Base-by-base conservation (phyloP, 2,329 filamentous ascomycete species). In the Stenocarpella maydis region DNA sequence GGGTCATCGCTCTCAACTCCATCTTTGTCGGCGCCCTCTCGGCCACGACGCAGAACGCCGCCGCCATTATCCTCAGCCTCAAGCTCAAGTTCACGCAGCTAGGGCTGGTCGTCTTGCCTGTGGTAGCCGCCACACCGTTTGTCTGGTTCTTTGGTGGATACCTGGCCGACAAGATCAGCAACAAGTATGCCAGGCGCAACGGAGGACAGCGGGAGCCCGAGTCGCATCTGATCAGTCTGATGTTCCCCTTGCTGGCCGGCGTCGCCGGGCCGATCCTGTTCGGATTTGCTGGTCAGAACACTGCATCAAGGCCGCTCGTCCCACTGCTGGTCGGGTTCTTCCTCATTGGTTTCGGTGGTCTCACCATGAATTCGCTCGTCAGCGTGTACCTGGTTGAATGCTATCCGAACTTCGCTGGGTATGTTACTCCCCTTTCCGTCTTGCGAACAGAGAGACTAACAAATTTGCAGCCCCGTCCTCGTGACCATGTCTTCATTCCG, bases 401-500 rank as follows among this genome's bases (percentile, higher is more conserved):
- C 39, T 72, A 71, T 28, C 71, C 72, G 10, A 70, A 69, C n/a
- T 73, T 71, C 47, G 72, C 74, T 34, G 74, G 74, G 70, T 74
- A 41, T 28, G 71, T 70, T 4, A 34, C 4, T 9, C 31, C 14
- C 1, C 34, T 37, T 8, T 37, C 2, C 10, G 34, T 37, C 12
- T 12, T 14, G 9, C 12, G 17, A 5, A 14, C 9, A 21, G 4
- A 49, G 4, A 31, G 4, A n/a, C 50, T 67, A 49, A 71, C 21
- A 67, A 24, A 10, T 17, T 1, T 15, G n/a, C 24, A 74, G 73
- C 14, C 73, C 74, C 43, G 73, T 75, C 2, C 71, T 75, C 9
- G 71, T 74, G 50, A 74, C 70, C 24, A 71, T 74, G 49, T 74
- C 74, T 8, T 73, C 74, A 1, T 69, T 74, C 39, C 72, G 74